Conservation (phyloP, 257 asterid genomes). For the Paulownia fortunei region DNA sequence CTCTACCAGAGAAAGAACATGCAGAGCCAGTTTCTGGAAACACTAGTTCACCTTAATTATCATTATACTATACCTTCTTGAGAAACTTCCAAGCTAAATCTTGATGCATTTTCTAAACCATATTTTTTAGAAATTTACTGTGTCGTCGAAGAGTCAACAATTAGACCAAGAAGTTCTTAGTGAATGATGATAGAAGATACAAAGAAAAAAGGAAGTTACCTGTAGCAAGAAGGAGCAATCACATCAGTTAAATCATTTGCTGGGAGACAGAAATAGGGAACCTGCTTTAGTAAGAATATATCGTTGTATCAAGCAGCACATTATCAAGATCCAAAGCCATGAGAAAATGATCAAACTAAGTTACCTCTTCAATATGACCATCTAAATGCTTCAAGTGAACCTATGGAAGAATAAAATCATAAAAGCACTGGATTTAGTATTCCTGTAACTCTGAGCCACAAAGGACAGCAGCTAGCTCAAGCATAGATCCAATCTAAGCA, state of each 20-base stretch:
- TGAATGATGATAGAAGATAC: constrained; percentile 29
- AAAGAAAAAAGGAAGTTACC: constrained; percentile 51
- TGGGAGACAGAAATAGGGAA: constrained; percentile 98
- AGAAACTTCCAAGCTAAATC: background rate
- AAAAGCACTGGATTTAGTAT: constrained; percentile 1
- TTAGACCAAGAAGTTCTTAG: constrained; percentile 2
- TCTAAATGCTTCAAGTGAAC: constrained; percentile 98
- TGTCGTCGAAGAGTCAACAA: background rate
- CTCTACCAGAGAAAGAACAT: background rate
- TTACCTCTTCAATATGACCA: constrained; percentile 98
- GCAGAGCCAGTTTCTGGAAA: background rate
- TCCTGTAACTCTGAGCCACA: background rate
- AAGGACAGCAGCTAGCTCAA: constrained; percentile 16
- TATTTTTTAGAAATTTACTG: background rate
- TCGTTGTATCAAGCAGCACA: constrained; percentile 45
- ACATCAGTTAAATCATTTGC: constrained; percentile 96
- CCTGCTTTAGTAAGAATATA: constrained; percentile 66
- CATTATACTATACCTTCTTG: background rate
- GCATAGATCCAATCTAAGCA: too few species aligned
- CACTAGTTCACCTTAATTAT: background rate
- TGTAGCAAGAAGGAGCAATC: constrained; percentile 99
- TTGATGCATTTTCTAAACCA: background rate
- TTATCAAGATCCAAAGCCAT: constrained; percentile 33
- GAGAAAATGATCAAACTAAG: constrained; percentile 20
- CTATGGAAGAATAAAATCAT: constrained; percentile 46